A percentile compares a stretch with the other conserved stretches of the same genome.
These are phyloP conservation scores for Sambucus nigra DNA, from an alignment of 129 eudicot species.

Conservation along the genomic window DNA sequence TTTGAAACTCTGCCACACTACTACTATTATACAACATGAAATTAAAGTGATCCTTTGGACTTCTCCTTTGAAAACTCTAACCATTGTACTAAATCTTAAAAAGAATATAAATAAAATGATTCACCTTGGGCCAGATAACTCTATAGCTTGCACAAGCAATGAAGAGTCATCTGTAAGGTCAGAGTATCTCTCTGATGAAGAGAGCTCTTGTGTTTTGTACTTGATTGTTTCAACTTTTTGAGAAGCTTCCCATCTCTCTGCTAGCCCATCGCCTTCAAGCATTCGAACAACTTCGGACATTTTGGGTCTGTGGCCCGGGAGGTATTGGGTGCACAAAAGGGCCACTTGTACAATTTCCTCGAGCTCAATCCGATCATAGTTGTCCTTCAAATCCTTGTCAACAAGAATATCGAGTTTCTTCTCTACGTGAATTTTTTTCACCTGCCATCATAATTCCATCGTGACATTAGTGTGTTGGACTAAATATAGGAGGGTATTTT, in stretches of 20 bases:
- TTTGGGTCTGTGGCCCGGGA: slow-evolving; percentile 71
- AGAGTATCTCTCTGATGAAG: slow-evolving; percentile 67
- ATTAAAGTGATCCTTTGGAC: neutral
- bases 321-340: slow-evolving; percentile 70
- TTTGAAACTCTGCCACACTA: neutral
- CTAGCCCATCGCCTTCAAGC: slow-evolving; percentile 84
- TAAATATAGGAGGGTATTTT: no score
- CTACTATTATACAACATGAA: neutral
- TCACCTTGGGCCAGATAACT: slow-evolving; percentile 88
- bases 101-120: neutral
- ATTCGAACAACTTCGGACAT: slow-evolving; percentile 88
- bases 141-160: slow-evolving; percentile 67
- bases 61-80: neutral
- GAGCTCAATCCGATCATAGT: slow-evolving; percentile 54
- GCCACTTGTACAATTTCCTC: slow-evolving; percentile 88
- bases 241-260: slow-evolving; percentile 85
- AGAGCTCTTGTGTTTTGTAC: slow-evolving; percentile 43
- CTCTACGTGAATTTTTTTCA: slow-evolving; percentile 61
- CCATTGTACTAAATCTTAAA: neutral
- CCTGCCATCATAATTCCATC: slow-evolving; percentile 29
- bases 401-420: slow-evolving; percentile 68
- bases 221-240: slow-evolving; percentile 51
- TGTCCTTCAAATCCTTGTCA: slow-evolving; percentile 51
- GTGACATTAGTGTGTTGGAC: neutral
- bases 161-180: slow-evolving; percentile 81